phyloP scores from a whole-genome alignment of 257 asterid species.

The Parsonsia alboflavescens region DNA sequence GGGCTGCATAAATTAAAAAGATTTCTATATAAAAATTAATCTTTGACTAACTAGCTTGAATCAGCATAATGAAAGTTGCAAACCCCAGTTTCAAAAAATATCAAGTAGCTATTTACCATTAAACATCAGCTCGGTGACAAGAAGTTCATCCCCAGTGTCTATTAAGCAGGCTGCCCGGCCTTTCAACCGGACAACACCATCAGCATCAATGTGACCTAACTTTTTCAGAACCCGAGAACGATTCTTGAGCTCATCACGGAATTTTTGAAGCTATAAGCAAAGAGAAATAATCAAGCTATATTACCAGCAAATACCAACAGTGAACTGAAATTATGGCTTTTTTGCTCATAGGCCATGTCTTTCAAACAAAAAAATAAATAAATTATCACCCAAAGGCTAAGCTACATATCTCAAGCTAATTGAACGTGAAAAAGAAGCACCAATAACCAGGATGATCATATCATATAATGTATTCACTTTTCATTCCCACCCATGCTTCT shows the following conservation, averaged over 20 bases:
- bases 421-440: not conserved
- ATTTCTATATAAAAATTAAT: not conserved
- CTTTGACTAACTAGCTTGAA: not conserved
- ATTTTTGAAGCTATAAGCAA: conserved; percentile 88
- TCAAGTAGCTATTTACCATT: conserved; percentile 45
- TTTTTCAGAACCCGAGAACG: conserved; percentile 89
- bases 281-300: not conserved
- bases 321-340: conserved; percentile 23
- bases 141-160: conserved; percentile 99
- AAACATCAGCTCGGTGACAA: conserved; percentile 94
- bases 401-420: not conserved
- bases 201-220: conserved; percentile 87
- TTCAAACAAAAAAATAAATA: not conserved
- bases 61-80: not conserved
- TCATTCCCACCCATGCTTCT: not conserved
- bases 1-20: no score
- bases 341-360: not conserved
- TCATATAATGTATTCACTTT: not conserved
- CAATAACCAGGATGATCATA: not conserved
- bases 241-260: conserved; percentile 91
- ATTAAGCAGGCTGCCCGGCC: conserved; percentile 99
- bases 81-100: conserved; percentile 10
- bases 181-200: conserved; percentile 86
- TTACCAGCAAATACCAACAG: not conserved
- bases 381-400: not conserved